Conservation (phyloP, 371 early-diverging fungal species). For the Lichtheimia ramosa region DNA sequence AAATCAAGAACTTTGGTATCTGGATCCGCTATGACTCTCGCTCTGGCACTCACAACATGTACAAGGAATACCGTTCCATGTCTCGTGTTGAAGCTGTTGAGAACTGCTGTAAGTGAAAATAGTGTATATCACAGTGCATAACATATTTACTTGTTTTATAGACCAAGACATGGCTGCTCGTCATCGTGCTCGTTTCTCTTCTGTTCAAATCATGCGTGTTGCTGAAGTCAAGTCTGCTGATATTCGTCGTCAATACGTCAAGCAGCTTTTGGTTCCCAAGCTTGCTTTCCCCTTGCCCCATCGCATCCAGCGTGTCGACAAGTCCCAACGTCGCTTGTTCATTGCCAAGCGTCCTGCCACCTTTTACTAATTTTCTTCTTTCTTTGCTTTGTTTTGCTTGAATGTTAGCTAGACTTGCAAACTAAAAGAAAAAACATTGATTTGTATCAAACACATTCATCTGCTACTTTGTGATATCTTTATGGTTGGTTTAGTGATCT, state of each 20-base stretch:
- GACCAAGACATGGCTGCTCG: conserved; percentile 99
- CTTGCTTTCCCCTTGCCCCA: conserved; percentile 99
- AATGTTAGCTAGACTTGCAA: not conserved
- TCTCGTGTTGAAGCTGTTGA: conserved; percentile 93
- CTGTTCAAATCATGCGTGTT: conserved; percentile 98
- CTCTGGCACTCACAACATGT: conserved; percentile 99
- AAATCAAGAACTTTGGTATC: conserved; percentile 99
- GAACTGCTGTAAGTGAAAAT: conserved; percentile 64
- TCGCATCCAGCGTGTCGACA: conserved; percentile 81
- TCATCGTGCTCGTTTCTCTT: conserved; percentile 97
- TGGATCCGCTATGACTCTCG: conserved; percentile 99
- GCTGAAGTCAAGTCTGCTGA: conserved; percentile 87
- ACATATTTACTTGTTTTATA: conserved; percentile 14
- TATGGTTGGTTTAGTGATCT: no score
- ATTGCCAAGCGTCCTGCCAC: conserved; percentile 92
- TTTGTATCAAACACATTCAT: no score
- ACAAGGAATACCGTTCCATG: conserved; percentile 99
- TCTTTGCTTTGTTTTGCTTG: not conserved
- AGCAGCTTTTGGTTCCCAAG: conserved; percentile 85
- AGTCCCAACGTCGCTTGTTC: conserved; percentile 75
- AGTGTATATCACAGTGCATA: no score
- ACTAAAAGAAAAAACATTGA: not conserved
- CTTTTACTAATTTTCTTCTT: conserved; percentile 59
- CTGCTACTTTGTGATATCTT: no score
- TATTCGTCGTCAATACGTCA: conserved; percentile 97